Percentiles rank a stretch among this genome's conserved stretches.
Conservation (phyloP, 768 basidiomycete genomes). For the Suillus americanus region DNA sequence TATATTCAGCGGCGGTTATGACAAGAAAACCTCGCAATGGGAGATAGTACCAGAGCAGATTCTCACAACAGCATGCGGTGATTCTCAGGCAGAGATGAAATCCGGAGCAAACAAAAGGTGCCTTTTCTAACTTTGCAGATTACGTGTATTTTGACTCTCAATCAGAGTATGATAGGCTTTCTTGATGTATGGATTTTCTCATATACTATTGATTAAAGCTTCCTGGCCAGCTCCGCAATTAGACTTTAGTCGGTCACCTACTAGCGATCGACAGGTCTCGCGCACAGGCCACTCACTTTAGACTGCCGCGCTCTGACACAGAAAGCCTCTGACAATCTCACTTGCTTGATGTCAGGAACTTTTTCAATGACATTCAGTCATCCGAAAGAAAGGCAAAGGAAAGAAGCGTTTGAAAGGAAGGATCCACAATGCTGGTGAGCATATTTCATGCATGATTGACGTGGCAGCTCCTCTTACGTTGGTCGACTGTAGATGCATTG, state of each 20-base stretch:
- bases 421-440: neutral
- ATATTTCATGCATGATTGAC: neutral
- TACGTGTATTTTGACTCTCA: neutral
- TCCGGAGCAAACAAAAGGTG: neutral
- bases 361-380: neutral
- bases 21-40: neutral
- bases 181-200: neutral
- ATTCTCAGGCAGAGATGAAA: neutral
- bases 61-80: neutral
- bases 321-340: too few relatives aligned
- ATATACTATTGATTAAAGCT: too few relatives aligned
- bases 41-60: neutral
- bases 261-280: neutral
- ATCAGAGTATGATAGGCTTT: neutral
- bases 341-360: neutral
- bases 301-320: neutral
- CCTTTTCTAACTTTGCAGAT: neutral
- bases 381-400: too few relatives aligned
- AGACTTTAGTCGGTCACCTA: neutral
- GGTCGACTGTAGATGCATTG: neutral
- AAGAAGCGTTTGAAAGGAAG: too few relatives aligned
- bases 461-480: neutral
- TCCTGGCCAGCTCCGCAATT: neutral
- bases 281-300: too few relatives aligned
- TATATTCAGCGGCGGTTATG: neutral